Evolutionary conservation across 495 filamentous ascomycete species (phyloP).

Genomic region (Pyrenopolyporus hunteri): DNA sequence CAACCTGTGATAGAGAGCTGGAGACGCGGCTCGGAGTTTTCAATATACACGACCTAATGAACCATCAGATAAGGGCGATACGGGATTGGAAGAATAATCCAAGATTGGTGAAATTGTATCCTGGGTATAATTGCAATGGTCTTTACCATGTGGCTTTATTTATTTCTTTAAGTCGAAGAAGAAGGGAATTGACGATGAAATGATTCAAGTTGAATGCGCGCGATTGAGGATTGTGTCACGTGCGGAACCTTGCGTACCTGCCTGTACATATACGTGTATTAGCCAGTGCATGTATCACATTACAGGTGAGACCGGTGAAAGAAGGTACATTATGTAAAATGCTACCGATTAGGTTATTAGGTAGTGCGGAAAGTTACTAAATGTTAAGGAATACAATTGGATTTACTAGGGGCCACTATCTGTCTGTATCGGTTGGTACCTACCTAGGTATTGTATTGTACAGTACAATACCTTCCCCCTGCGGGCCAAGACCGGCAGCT

Average conservation of each 20-base stretch:
- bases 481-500: too few relatives aligned
- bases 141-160: not conserved
- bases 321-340: not conserved
- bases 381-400: not conserved
- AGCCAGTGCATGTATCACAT: not conserved
- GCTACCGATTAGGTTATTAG: not conserved
- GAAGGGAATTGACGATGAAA: slow-evolving; percentile 21
- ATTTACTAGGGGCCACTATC: not conserved
- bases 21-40: slow-evolving; percentile 27
- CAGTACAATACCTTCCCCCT: too few relatives aligned
- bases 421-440: not conserved
- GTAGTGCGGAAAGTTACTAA: not conserved
- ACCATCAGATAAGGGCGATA: slow-evolving; percentile 2
- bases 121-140: slow-evolving; percentile 10
- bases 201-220: slow-evolving; percentile 18
- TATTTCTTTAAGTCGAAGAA: slow-evolving; percentile 1
- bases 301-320: slow-evolving; percentile 16
- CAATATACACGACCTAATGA: slow-evolving; percentile 12
- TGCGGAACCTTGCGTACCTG: slow-evolving; percentile 7
- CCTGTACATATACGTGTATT: not conserved
- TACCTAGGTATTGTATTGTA: not conserved
- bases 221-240: slow-evolving; percentile 31
- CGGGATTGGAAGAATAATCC: not conserved
- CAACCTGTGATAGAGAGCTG: slow-evolving; percentile 22
- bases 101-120: slow-evolving; percentile 1